Conservation (phyloP, 176 grass and related monocot species). For the Oryza meyeriana region DNA sequence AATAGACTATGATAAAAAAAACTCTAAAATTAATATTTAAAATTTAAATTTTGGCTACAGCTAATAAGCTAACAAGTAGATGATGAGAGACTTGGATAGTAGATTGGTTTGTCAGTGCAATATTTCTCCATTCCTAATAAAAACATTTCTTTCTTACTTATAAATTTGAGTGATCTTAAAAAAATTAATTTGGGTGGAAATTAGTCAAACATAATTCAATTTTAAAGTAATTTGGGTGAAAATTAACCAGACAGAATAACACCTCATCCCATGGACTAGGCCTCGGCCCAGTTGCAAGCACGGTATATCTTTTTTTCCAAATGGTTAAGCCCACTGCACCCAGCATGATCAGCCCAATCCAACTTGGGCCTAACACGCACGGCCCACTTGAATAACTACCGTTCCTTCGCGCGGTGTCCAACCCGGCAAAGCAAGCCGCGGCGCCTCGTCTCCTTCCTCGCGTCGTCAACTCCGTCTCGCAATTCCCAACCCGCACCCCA, state of each 20-base stretch:
- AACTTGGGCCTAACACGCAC: not conserved
- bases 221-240: no score
- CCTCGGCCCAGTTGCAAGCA: no score
- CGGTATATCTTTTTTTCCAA: no score
- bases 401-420: constrained; percentile 2
- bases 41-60: no score
- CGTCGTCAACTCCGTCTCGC: constrained; percentile 9
- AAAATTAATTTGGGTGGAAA: not conserved
- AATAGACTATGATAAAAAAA: no score
- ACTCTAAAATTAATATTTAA: no score
- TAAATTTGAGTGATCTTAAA: no score
- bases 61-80: no score
- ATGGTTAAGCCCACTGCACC: not conserved
- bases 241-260: no score
- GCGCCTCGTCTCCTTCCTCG: constrained; percentile 15
- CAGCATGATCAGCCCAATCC: not conserved
- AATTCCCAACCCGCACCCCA: constrained; percentile 22
- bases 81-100: not conserved
- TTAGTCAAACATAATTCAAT: not conserved
- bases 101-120: not conserved
- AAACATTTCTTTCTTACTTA: not conserved
- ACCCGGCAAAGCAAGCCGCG: not conserved
- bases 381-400: constrained; percentile 12
- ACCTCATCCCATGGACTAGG: no score
- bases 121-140: not conserved